Percentiles rank a stretch among this genome's conserved stretches.
These are phyloP conservation scores for Penicillium sp. DNA, from an alignment of 2,329 filamentous ascomycete species.

Conservation along the genomic window DNA sequence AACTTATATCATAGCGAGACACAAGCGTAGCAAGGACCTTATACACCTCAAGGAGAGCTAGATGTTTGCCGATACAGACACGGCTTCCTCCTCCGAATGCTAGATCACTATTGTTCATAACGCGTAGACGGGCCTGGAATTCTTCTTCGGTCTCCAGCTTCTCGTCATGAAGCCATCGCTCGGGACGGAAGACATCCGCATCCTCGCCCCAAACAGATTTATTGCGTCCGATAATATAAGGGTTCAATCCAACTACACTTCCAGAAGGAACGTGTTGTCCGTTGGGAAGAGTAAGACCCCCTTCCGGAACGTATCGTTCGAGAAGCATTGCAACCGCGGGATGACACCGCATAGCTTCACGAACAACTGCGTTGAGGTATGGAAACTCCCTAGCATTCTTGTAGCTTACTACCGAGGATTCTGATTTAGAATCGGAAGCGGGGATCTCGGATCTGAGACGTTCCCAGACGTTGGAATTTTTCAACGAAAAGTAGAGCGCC, in stretches of 20 bases:
- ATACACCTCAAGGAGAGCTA: slow-evolving; percentile 62
- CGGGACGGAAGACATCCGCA: slow-evolving; percentile 50
- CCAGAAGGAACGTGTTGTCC: slow-evolving; percentile 38
- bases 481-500: slow-evolving; percentile 26
- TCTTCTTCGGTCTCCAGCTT: slow-evolving; percentile 36
- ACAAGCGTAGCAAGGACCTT: slow-evolving; percentile 62
- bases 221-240: slow-evolving; percentile 44
- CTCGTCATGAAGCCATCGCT: slow-evolving; percentile 51
- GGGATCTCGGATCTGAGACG: slow-evolving; percentile 21
- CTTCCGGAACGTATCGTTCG: slow-evolving; percentile 53
- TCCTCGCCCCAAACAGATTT: slow-evolving; percentile 50
- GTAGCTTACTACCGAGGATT: slow-evolving; percentile 14
- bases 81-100: slow-evolving; percentile 60
- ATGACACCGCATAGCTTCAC: slow-evolving; percentile 56
- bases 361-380: slow-evolving; percentile 58
- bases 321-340: slow-evolving; percentile 54
- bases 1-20: slow-evolving; percentile 53
- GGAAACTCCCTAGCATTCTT: slow-evolving; percentile 21
- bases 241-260: slow-evolving; percentile 39
- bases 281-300: slow-evolving; percentile 31
- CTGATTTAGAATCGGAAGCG: slow-evolving; percentile 5
- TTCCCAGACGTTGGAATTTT: slow-evolving; percentile 15
- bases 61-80: slow-evolving; percentile 59
- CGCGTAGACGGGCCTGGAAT: slow-evolving; percentile 38
- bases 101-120: slow-evolving; percentile 45